phyloP scores from a whole-genome alignment of 2,329 filamentous ascomycete species.

The Fusarium avenaceum region DNA sequence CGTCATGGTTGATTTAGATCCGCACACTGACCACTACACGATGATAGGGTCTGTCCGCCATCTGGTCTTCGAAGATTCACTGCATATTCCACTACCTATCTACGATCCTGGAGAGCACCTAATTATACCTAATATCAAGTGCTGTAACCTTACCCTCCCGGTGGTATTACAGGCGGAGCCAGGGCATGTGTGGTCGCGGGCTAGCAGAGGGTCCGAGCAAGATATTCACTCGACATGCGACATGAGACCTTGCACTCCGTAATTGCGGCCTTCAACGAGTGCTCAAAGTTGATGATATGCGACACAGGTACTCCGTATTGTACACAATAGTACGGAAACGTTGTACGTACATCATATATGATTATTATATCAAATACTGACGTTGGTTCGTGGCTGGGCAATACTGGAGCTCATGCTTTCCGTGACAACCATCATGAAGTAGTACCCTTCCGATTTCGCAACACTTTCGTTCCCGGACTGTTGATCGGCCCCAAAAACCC shows the following conservation, averaged over 20 bases:
- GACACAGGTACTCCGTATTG: neutral
- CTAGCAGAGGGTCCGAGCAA: slow-evolving; percentile 40
- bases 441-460: slow-evolving; percentile 28
- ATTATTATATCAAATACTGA: slow-evolving; percentile 2
- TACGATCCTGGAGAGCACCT: slow-evolving; percentile 34
- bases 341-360: neutral
- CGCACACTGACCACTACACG: slow-evolving; percentile 22
- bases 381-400: slow-evolving; percentile 12
- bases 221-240: slow-evolving; percentile 14
- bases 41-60: slow-evolving; percentile 25
- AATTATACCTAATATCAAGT: slow-evolving; percentile 10
- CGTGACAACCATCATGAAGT: slow-evolving; percentile 14
- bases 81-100: slow-evolving; percentile 39
- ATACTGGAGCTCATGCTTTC: slow-evolving; percentile 4
- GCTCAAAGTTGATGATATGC: slow-evolving; percentile 13
- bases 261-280: slow-evolving; percentile 12
- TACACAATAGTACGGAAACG: neutral
- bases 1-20: slow-evolving; percentile 48
- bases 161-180: slow-evolving; percentile 34
- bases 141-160: slow-evolving; percentile 34
- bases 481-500: slow-evolving; percentile 21
- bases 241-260: slow-evolving; percentile 16
- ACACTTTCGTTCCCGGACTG: slow-evolving; percentile 16
- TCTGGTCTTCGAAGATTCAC: slow-evolving; percentile 38
- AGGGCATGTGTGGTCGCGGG: slow-evolving; percentile 15